A percentile compares a stretch with the other conserved stretches of the same genome.
Evolutionary conservation across 805 yeast genomes (phyloP).

Genomic region (Saccharomycopsis sp.): DNA sequence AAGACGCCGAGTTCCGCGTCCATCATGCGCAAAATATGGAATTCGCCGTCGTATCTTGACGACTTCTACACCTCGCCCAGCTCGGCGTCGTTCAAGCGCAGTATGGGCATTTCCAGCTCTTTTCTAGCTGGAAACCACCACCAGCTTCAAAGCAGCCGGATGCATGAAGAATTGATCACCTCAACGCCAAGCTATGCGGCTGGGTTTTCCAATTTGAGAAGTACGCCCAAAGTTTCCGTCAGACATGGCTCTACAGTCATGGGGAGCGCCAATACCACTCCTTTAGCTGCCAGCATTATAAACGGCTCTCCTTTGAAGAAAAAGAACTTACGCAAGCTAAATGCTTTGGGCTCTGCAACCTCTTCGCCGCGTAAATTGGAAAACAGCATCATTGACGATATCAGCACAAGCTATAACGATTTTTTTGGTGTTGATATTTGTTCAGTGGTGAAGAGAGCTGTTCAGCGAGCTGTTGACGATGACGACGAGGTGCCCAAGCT

Average conservation of each 20-base stretch:
- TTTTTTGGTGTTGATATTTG: slow-evolving; percentile 54
- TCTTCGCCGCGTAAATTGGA: slow-evolving; percentile 13
- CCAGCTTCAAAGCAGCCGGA: neutral
- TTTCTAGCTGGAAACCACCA: neutral
- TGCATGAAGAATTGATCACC: slow-evolving; percentile 26
- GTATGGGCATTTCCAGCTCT: neutral
- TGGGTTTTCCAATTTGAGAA: neutral
- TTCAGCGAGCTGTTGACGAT: slow-evolving; percentile 25
- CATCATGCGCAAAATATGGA: slow-evolving; percentile 49
- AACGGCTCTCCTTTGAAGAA: neutral
- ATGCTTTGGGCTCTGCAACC: neutral
- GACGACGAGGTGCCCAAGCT: slow-evolving; percentile 5
- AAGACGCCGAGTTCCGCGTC: slow-evolving; percentile 31
- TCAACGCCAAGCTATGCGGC: neutral
- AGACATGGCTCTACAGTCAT: neutral
- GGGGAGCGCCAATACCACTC: neutral
- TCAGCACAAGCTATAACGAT: slow-evolving; percentile 34
- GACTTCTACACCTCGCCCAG: slow-evolving; percentile 56
- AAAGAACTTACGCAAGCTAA: neutral
- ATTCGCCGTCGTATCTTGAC: slow-evolving; percentile 59
- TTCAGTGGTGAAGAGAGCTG: slow-evolving; percentile 42
- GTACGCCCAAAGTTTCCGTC: neutral
- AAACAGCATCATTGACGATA: slow-evolving; percentile 20
- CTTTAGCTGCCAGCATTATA: neutral
- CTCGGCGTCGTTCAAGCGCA: slow-evolving; percentile 23